Evolutionary conservation across 305 asterid species (phyloP).

Genomic region (Fraxinus velutina): DNA sequence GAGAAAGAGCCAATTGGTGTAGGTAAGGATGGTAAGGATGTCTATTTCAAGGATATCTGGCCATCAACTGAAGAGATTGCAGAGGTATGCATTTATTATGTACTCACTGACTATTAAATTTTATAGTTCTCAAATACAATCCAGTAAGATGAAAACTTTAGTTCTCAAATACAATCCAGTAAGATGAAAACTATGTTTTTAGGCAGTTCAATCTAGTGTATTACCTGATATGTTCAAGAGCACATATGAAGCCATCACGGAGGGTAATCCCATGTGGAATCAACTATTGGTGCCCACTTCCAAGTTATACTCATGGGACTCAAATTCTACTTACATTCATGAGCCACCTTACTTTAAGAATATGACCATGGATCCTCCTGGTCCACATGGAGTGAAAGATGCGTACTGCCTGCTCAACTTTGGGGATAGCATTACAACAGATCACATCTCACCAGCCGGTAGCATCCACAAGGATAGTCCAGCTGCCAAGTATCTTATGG

Average conservation of each 20-base stretch:
- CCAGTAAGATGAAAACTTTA: neutral
- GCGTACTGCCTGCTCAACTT: slow-evolving; percentile 91
- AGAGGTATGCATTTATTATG: slow-evolving; percentile 42
- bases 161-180: neutral
- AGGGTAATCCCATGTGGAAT: slow-evolving; percentile 91
- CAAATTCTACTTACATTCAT: slow-evolving; percentile 81
- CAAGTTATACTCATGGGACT: slow-evolving; percentile 82
- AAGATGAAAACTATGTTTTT: slow-evolving; percentile 8
- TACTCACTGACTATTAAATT: neutral
- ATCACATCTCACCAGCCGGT: slow-evolving; percentile 97
- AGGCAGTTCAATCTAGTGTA: slow-evolving; percentile 89
- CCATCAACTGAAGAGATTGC: slow-evolving; percentile 90
- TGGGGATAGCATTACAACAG: slow-evolving; percentile 92
- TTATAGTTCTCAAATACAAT: neutral
- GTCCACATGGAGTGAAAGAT: slow-evolving; percentile 80
- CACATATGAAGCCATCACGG: slow-evolving; percentile 78
- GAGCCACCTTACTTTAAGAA: slow-evolving; percentile 93
- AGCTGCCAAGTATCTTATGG: slow-evolving; percentile 74
- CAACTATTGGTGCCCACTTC: slow-evolving; percentile 58
- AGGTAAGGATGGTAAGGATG: slow-evolving; percentile 77
- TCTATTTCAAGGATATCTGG: slow-evolving; percentile 88
- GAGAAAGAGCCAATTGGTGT: slow-evolving; percentile 91
- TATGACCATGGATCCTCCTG: slow-evolving; percentile 95
- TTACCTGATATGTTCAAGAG: slow-evolving; percentile 91
- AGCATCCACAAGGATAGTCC: slow-evolving; percentile 93